A percentile compares a stretch with the other conserved stretches of the same genome.
Evolutionary conservation across 352 stramenopile genomes (phyloP).

Genomic region (Phytophthora constricta): DNA sequence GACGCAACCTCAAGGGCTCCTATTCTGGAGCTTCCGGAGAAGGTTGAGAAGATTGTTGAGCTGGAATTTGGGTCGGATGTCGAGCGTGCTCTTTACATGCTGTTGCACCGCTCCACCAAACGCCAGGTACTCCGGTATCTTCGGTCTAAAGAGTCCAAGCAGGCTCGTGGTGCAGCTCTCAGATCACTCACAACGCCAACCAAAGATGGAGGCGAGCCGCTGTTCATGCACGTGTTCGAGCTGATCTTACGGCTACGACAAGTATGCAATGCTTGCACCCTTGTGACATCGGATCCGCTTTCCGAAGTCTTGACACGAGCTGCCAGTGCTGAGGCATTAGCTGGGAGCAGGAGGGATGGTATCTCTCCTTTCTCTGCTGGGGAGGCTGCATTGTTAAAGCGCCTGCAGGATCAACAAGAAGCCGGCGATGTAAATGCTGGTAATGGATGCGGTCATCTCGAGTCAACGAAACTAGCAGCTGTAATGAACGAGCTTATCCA

Average conservation of each 20-base stretch:
- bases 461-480: conserved; percentile 71
- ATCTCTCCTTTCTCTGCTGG: conserved; percentile 38
- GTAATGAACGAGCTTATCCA: conserved; percentile 59
- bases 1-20: conserved; percentile 52
- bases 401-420: conserved; percentile 27
- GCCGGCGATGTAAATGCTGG: conserved; percentile 7
- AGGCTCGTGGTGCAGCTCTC: conserved; percentile 16
- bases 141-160: conserved; percentile 48
- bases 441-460: conserved; percentile 14
- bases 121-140: conserved; percentile 81
- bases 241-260: conserved; percentile 87
- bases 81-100: conserved; percentile 78
- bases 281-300: conserved; percentile 65
- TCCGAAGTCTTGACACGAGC: conserved; percentile 47
- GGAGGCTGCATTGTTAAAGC: conserved; percentile 44
- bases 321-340: conserved; percentile 22
- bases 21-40: conserved; percentile 65
- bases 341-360: conserved; percentile 23
- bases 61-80: conserved; percentile 72
- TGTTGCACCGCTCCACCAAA: conserved; percentile 86
- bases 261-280: conserved; percentile 71
- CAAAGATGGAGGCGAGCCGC: conserved; percentile 32
- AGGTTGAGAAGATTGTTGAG: conserved; percentile 64
- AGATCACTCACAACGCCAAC: conserved; percentile 16
- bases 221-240: conserved; percentile 91